Conservation (phyloP, 257 asterid species). For the Solanum sejunctum region DNA sequence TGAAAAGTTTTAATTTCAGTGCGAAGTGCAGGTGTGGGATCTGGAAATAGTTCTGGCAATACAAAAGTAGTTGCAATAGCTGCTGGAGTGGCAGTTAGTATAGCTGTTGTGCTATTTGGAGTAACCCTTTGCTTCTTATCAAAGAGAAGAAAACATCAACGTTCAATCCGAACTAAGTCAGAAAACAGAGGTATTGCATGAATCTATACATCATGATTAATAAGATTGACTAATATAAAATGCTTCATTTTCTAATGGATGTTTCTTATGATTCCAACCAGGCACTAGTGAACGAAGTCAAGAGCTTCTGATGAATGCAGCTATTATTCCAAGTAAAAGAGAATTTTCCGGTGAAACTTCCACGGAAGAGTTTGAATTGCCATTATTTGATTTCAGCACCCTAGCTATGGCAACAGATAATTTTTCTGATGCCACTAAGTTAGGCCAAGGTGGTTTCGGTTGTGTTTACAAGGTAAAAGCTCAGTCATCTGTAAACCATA, state of each 20-base stretch:
- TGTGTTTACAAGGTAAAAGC: conserved; percentile 10
- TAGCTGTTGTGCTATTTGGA: conserved; percentile 19
- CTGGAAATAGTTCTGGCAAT: conserved; percentile 19
- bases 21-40: conserved; percentile 13
- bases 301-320: conserved; percentile 34
- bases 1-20: conserved; percentile 4
- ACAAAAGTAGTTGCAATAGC: conserved; percentile 9
- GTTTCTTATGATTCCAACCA: conserved; percentile 1
- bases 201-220: neutral
- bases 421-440: conserved; percentile 1
- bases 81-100: conserved; percentile 28
- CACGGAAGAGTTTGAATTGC: conserved; percentile 45
- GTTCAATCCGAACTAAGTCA: neutral
- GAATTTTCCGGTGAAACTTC: conserved; percentile 38
- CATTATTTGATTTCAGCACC: conserved; percentile 3
- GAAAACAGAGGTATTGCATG: conserved; percentile 15
- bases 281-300: conserved; percentile 59
- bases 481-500: neutral
- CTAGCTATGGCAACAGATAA: conserved; percentile 4
- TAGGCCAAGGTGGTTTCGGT: conserved; percentile 15
- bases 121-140: conserved; percentile 16
- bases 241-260: neutral
- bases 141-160: conserved; percentile 26
- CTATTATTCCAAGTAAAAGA: conserved; percentile 33
- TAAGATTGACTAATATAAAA: neutral